A percentile compares a stretch with the other conserved stretches of the same genome.
Conservation (phyloP, 1,139 yeast species). For the Wickerhamomyces sp. region DNA sequence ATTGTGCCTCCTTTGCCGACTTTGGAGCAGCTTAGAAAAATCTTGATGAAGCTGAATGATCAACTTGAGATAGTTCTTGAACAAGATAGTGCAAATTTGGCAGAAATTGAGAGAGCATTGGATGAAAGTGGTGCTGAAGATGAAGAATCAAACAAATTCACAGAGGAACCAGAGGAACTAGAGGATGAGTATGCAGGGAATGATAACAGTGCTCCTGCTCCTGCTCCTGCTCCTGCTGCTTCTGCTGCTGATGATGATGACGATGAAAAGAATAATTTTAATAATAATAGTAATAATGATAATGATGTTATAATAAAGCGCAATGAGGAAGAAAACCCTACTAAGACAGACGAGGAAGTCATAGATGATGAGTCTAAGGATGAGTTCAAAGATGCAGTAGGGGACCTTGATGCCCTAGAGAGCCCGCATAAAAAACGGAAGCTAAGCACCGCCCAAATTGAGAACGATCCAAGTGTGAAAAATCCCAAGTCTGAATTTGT, state of each 20-base stretch:
- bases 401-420: conserved; percentile 11
- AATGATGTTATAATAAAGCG: not conserved
- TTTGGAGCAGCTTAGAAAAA: conserved; percentile 42
- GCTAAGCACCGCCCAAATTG: conserved; percentile 29
- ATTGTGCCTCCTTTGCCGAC: conserved; percentile 43
- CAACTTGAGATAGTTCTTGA: conserved; percentile 45
- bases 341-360: not conserved
- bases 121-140: conserved; percentile 8
- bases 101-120: conserved; percentile 12
- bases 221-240: conserved; percentile 7
- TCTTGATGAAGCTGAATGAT: conserved; percentile 43
- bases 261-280: conserved; percentile 8
- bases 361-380: conserved; percentile 11
- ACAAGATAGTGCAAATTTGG: conserved; percentile 39
- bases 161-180: not conserved
- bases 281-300: conserved; percentile 6
- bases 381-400: conserved; percentile 5
- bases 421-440: conserved; percentile 17
- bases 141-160: conserved; percentile 1
- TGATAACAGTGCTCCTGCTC: not conserved
- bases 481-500: conserved; percentile 82
- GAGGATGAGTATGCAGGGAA: too few relatives aligned
- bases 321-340: conserved; percentile 6
- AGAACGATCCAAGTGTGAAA: conserved; percentile 56
- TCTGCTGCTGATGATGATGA: conserved; percentile 5